Percentiles rank a stretch among this genome's conserved stretches.
Conservation (phyloP, 1,284 basidiomycete genomes). For the Ganoderma sinense region DNA sequence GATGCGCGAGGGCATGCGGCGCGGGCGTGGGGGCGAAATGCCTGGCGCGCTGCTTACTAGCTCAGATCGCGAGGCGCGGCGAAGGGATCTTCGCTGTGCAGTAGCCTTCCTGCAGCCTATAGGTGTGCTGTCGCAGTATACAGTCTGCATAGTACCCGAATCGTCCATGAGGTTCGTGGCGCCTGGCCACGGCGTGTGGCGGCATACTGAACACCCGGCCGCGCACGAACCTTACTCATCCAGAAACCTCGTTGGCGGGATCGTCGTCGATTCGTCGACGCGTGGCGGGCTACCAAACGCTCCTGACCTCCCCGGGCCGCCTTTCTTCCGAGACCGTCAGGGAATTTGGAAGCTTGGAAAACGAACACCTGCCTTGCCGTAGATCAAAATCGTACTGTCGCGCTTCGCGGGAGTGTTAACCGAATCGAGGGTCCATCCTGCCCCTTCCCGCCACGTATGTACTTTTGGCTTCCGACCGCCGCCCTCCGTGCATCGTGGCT, state of each 20-base stretch:
- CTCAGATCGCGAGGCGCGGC: conserved; percentile 1
- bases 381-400: neutral
- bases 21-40: neutral
- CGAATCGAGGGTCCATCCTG: neutral
- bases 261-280: neutral
- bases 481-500: neutral
- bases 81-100: neutral
- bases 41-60: neutral
- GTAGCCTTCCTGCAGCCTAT: no score
- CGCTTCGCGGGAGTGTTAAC: neutral
- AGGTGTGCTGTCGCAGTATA: neutral
- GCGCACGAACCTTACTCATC: neutral
- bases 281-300: neutral
- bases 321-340: neutral
- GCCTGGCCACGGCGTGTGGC: neutral
- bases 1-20: neutral
- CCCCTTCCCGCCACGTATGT: neutral
- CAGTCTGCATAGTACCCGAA: neutral
- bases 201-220: conserved; percentile 11
- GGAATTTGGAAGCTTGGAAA: neutral
- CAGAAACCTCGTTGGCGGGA: neutral
- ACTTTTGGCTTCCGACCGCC: neutral
- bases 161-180: neutral
- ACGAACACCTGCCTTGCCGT: neutral
- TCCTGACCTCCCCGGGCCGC: neutral